These are phyloP conservation scores for Aspergillus novoparasiticus DNA, from an alignment of 2,329 filamentous ascomycete species.

Conservation along the genomic window DNA sequence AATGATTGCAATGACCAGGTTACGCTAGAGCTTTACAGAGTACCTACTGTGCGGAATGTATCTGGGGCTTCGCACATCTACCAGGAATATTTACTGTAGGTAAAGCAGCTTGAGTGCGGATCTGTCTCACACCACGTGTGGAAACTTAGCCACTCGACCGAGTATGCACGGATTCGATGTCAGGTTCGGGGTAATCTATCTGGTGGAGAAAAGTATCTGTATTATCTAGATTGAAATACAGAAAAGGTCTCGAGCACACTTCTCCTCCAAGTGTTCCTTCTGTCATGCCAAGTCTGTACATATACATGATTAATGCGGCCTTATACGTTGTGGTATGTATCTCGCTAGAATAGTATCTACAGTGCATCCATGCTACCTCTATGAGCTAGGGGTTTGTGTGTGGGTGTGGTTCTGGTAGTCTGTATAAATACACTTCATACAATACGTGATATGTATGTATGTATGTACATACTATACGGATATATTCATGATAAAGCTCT, in stretches of 20 bases:
- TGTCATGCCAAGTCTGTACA: neutral
- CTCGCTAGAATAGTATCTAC: neutral
- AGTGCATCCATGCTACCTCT: neutral
- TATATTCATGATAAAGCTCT: conserved; percentile 10
- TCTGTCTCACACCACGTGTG: conserved; percentile 34
- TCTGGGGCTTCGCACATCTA: neutral
- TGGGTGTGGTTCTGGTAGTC: neutral
- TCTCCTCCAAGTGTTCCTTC: neutral
- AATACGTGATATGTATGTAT: neutral
- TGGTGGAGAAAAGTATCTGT: neutral
- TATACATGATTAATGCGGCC: neutral
- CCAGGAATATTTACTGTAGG: neutral
- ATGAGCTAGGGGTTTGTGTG: neutral
- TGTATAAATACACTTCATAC: neutral
- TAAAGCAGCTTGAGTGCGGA: conserved; percentile 20
- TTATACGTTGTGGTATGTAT: neutral
- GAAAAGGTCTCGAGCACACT: neutral
- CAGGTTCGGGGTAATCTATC: neutral
- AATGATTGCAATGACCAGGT: neutral
- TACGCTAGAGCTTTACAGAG: neutral
- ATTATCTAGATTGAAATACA: neutral
- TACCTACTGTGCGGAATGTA: neutral
- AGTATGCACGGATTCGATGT: conserved; percentile 5
- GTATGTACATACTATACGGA: too few relatives aligned
- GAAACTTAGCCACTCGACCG: conserved; percentile 28